A percentile compares a stretch with the other conserved stretches of the same genome.
Evolutionary conservation across 2,329 filamentous ascomycete species (phyloP).

Genomic region (Cercospora beticola): DNA sequence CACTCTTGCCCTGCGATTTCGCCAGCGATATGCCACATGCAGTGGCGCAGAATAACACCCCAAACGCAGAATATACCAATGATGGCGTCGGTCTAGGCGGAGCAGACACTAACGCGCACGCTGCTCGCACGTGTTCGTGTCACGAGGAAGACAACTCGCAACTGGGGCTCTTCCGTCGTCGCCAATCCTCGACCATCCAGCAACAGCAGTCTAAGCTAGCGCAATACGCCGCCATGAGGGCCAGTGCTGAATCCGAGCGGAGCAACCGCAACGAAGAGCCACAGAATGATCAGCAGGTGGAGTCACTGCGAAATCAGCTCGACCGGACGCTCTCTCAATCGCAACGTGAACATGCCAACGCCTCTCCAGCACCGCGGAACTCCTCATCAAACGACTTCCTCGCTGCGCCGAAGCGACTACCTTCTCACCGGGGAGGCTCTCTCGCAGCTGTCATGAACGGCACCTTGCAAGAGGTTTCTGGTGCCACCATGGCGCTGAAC

Average conservation of each 20-base stretch:
- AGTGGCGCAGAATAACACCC: neutral
- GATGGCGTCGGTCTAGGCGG: conserved; percentile 10
- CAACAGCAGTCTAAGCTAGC: conserved; percentile 31
- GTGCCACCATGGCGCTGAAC: conserved; percentile 49
- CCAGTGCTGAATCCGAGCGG: conserved; percentile 24
- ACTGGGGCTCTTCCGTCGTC: conserved; percentile 34
- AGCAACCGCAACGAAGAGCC: conserved; percentile 25
- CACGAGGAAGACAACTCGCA: conserved; percentile 32
- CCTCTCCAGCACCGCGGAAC: conserved; percentile 7
- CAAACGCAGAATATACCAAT: neutral
- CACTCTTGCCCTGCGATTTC: neutral
- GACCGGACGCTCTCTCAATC: conserved; percentile 31
- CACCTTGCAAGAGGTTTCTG: conserved; percentile 26
- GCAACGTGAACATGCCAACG: conserved; percentile 5
- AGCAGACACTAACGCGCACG: conserved; percentile 29
- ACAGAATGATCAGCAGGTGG: conserved; percentile 30
- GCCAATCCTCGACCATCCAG: conserved; percentile 32
- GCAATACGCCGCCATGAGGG: conserved; percentile 32
- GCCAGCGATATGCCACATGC: conserved; percentile 10
- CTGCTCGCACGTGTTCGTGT: conserved; percentile 34
- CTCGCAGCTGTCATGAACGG: conserved; percentile 33
- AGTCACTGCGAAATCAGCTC: conserved; percentile 34
- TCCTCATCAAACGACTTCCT: conserved; percentile 9
- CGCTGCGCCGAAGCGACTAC: conserved; percentile 13
- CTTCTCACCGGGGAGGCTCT: conserved; percentile 21